Evolutionary conservation across 2,329 filamentous ascomycete species (phyloP), one percentile per base, ranked within the genome.

Genomic region (Colletotrichum paranaense): DNA sequence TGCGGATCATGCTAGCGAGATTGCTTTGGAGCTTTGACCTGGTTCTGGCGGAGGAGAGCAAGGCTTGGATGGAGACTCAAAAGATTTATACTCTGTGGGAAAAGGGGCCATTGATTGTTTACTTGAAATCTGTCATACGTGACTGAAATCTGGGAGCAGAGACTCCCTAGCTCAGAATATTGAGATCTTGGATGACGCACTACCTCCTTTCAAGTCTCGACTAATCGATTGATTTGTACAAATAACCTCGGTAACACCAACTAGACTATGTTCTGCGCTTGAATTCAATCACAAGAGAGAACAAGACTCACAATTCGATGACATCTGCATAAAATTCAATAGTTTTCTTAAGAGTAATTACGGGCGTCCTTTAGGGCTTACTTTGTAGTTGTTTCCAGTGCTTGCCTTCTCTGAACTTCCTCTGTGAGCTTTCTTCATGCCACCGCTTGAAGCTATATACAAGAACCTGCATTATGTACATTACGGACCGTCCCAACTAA

Each of bases 1-100:
- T 89, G 83, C 83, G 86, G 1, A 74, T 88, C 5, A 83, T 88
- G 14, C 75, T 88, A 2, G 81, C 85, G 3, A 81, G 83, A 5
- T 63, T 89, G 14, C 76, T 89, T 4, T 87, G 79, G 69, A 82
- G 84, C 30, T 88, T 88, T 68, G 86, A 88, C 65, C 72, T 87
- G 58, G 76, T 80, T 49, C 77, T 87, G 4, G 77, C 76, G 5
- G 76, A 81, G 5, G 80, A 81, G 24, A 79, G 80, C 30, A 53
- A 74, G 11, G 68, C 79, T 24, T 86, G 85, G 84, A 81, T 84
- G 19, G 71, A 78, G 26, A 63, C 16, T 2, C 68, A 74, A 12
- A 67, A 56, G 68, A 63, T 71, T 12, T 72, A 63, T 9, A 62
- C 62, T 3, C 2, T 74, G 2, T 74, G 68, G 62, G 68, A 65